Percentiles rank a stretch among this genome's conserved stretches.
These are phyloP conservation scores for Adansonia madagascariensis DNA, from an alignment of 441 rosid species.

Conservation along the genomic window DNA sequence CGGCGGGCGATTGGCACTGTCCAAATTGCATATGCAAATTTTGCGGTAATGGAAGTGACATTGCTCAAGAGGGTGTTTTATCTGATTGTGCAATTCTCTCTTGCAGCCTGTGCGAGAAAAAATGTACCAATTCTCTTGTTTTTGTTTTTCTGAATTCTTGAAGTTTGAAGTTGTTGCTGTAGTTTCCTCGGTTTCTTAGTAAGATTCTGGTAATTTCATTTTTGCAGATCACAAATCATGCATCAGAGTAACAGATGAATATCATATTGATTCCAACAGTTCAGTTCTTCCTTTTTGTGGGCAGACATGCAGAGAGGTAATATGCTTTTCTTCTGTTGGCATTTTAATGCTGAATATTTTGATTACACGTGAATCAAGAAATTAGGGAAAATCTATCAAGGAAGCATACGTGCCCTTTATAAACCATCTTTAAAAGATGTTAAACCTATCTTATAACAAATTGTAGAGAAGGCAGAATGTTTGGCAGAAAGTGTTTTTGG, in stretches of 20 bases:
- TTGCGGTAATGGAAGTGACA: conserved; percentile 53
- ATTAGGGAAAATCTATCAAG: neutral
- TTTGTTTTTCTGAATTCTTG: conserved; percentile 29
- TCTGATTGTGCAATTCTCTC: conserved; percentile 42
- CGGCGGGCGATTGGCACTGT: conserved; percentile 92
- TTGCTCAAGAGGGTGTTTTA: conserved; percentile 40
- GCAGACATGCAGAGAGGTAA: conserved; percentile 73
- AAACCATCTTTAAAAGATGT: neutral
- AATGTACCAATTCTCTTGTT: conserved; percentile 54
- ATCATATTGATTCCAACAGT: conserved; percentile 43
- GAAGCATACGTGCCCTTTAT: neutral
- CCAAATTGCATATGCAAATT: conserved; percentile 92
- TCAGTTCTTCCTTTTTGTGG: conserved; percentile 65
- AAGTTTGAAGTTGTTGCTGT: conserved; percentile 2
- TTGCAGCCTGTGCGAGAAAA: conserved; percentile 82
- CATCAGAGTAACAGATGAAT: conserved; percentile 48
- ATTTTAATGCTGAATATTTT: neutral
- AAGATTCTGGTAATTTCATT: conserved; percentile 1
- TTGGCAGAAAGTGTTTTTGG: neutral
- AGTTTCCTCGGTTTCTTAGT: neutral
- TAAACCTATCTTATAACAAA: neutral
- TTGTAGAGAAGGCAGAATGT: neutral
- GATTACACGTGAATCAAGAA: neutral
- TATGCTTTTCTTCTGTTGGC: conserved; percentile 25
- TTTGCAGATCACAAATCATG: conserved; percentile 79